Evolutionary conservation across 257 asterid species (phyloP).

Genomic region (Petunia secreta): DNA sequence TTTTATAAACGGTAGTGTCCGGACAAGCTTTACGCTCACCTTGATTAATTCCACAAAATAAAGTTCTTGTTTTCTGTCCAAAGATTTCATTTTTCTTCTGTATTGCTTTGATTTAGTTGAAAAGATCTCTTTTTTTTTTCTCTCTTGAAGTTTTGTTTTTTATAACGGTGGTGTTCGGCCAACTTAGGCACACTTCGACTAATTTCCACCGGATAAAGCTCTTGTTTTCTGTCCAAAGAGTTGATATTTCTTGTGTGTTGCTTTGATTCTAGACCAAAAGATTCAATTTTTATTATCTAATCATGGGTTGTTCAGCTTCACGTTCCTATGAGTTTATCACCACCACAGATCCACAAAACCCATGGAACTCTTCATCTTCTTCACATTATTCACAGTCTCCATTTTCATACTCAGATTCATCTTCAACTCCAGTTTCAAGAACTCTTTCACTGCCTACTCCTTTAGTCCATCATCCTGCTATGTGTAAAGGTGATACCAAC

Average conservation of each 20-base stretch:
- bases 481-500: conserved; percentile 55
- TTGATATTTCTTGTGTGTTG: no score
- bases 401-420: conserved; percentile 33
- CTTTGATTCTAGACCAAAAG: background rate
- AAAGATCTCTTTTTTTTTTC: no score
- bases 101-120: background rate
- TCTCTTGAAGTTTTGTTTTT: no score
- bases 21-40: no score
- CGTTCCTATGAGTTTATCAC: conserved; percentile 31
- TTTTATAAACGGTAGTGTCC: no score
- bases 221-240: no score
- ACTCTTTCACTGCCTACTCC: conserved; percentile 45
- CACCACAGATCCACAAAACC: conserved; percentile 24
- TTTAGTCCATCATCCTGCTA: conserved; percentile 47
- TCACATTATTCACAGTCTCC: conserved; percentile 27
- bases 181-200: no score
- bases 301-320: conserved; percentile 53
- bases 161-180: no score
- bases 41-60: no score
- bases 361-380: conserved; percentile 34
- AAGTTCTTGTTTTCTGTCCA: conserved; percentile 7
- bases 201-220: no score
- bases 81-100: conserved; percentile 8
- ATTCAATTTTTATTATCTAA: background rate
- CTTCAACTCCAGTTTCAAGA: conserved; percentile 46